Percentiles rank a stretch among this genome's conserved stretches.
These are phyloP conservation scores for Arthroderma sp. DNA, from an alignment of 2,329 filamentous ascomycete species.

Conservation along the genomic window DNA sequence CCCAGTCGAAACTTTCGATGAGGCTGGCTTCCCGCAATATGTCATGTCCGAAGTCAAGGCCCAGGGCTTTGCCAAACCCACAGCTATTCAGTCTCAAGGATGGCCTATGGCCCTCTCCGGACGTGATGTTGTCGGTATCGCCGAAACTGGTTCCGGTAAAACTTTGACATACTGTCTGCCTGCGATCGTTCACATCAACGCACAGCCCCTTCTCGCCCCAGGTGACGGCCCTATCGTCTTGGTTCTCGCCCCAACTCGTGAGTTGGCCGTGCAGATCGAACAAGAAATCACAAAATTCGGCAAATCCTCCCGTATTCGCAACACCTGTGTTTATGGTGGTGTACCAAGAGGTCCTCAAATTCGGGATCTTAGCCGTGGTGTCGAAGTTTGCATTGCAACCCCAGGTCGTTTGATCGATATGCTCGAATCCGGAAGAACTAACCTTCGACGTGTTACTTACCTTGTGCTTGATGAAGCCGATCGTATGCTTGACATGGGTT, in stretches of 20 bases:
- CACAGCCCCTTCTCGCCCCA: slow-evolving; percentile 85
- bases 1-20: slow-evolving; percentile 92
- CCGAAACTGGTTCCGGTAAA: slow-evolving; percentile 98
- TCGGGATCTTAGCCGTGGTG: slow-evolving; percentile 82
- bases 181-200: slow-evolving; percentile 98
- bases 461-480: slow-evolving; percentile 97
- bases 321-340: slow-evolving; percentile 98
- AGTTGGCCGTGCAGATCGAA: slow-evolving; percentile 96
- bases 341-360: slow-evolving; percentile 97
- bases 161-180: slow-evolving; percentile 96
- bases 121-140: slow-evolving; percentile 96
- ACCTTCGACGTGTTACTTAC: slow-evolving; percentile 94
- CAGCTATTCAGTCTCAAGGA: slow-evolving; percentile 92
- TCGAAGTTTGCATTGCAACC: slow-evolving; percentile 97
- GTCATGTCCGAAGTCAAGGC: slow-evolving; percentile 98
- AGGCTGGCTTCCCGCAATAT: slow-evolving; percentile 91
- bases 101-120: slow-evolving; percentile 99
- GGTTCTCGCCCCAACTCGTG: slow-evolving; percentile 89
- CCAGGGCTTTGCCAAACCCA: slow-evolving; percentile 86
- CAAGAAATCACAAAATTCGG: slow-evolving; percentile 98
- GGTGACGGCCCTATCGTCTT: slow-evolving; percentile 95
- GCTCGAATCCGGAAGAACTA: slow-evolving; percentile 95
- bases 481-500: slow-evolving; percentile 99
- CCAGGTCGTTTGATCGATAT: slow-evolving; percentile 97
- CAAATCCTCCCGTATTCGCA: slow-evolving; percentile 92